A percentile compares a stretch with the other conserved stretches of the same genome.
Conservation (phyloP, 2,329 filamentous ascomycete genomes). For the Parafenestella ontariensis region DNA sequence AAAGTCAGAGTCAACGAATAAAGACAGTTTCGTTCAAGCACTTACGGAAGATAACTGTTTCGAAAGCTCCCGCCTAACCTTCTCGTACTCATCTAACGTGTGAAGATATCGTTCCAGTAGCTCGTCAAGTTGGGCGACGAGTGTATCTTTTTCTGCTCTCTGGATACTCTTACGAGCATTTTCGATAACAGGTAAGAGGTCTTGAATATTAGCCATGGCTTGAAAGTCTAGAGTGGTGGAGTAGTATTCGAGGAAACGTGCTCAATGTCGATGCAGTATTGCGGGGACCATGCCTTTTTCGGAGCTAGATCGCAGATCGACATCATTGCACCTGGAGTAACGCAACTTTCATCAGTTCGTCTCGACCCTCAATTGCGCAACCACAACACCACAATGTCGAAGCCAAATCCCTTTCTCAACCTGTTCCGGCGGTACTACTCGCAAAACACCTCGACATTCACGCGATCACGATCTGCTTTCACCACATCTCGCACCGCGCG, state of each 20-base stretch:
- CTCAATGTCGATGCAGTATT: neutral
- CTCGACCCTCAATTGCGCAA: slow-evolving; percentile 5
- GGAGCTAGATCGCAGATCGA: slow-evolving; percentile 22
- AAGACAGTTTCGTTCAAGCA: neutral
- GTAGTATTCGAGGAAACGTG: neutral
- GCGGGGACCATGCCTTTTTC: slow-evolving; percentile 25
- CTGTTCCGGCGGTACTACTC: slow-evolving; percentile 41
- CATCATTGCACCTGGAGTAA: slow-evolving; percentile 9
- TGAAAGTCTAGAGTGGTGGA: neutral
- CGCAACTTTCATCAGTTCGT: slow-evolving; percentile 10
- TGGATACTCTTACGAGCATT: neutral
- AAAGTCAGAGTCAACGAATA: neutral
- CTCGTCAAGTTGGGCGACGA: slow-evolving; percentile 62
- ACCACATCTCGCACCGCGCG: slow-evolving; percentile 15
- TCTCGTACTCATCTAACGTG: slow-evolving; percentile 71
- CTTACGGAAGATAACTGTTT: slow-evolving; percentile 62
- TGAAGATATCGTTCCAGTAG: slow-evolving; percentile 71
- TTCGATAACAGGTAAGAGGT: neutral
- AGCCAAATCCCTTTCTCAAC: slow-evolving; percentile 43
- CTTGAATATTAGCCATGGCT: slow-evolving; percentile 19
- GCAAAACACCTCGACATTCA: slow-evolving; percentile 10
- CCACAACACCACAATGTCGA: slow-evolving; percentile 35
- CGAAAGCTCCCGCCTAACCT: slow-evolving; percentile 63
- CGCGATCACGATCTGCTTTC: neutral
- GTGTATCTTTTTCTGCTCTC: slow-evolving; percentile 25